A percentile compares a stretch with the other conserved stretches of the same genome.
Conservation (phyloP, 2,329 filamentous ascomycete genomes). For the Gaeumannomyces sp. region DNA sequence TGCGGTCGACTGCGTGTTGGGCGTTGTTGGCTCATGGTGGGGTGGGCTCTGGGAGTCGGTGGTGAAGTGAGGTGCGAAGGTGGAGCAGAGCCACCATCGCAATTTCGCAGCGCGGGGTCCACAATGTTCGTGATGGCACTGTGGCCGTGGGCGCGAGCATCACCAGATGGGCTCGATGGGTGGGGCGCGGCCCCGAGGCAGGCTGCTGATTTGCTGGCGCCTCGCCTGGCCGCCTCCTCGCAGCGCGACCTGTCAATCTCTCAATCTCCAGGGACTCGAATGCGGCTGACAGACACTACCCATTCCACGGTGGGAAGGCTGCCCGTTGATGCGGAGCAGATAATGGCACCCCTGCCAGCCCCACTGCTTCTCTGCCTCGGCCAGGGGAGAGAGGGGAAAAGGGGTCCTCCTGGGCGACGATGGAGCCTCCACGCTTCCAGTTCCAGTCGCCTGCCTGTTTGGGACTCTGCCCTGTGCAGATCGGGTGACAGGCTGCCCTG, state of each 20-base stretch:
- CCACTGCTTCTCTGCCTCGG: too few relatives aligned
- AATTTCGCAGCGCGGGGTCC: neutral
- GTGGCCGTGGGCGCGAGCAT: neutral
- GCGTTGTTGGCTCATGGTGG: neutral
- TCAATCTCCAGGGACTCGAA: too few relatives aligned
- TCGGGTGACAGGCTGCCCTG: neutral
- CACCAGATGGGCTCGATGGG: neutral
- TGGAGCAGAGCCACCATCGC: neutral
- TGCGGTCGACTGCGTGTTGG: too few relatives aligned
- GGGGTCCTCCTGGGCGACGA: neutral
- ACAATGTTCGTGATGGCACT: neutral
- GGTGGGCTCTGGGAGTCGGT: too few relatives aligned
- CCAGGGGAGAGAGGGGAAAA: neutral
- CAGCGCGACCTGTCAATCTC: too few relatives aligned
- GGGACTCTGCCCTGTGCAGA: neutral
- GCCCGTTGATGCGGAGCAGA: neutral
- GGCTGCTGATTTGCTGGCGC: too few relatives aligned
- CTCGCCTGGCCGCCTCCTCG: too few relatives aligned
- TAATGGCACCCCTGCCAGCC: too few relatives aligned
- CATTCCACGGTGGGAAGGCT: neutral
- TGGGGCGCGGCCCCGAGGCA: too few relatives aligned
- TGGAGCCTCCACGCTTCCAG: neutral
- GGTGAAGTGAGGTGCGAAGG: neutral
- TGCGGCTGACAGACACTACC: too few relatives aligned
- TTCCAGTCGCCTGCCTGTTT: neutral